phyloP scores from a whole-genome alignment of 257 asterid genomes.

The Vinca minor region DNA sequence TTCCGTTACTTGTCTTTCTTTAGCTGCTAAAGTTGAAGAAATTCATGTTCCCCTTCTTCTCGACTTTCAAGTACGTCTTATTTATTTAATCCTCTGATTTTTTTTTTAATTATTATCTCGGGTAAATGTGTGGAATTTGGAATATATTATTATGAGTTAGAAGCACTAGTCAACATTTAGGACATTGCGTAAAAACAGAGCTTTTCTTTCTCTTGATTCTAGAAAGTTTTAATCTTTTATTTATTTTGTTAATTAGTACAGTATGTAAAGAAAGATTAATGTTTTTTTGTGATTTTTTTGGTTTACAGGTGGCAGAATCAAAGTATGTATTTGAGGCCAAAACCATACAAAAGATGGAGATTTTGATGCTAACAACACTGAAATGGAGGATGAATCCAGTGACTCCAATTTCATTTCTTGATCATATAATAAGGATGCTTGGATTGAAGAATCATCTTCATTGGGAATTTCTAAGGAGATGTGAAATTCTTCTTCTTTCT shows the following conservation, averaged over 20 bases:
- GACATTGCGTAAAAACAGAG: too few species aligned
- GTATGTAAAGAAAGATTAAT: too few species aligned
- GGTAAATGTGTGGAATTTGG: too few species aligned
- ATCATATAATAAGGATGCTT: conserved; percentile 66
- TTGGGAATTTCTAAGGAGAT: conserved; percentile 55
- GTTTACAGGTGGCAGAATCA: conserved; percentile 62
- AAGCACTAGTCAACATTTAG: too few species aligned
- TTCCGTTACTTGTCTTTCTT: conserved; percentile 74
- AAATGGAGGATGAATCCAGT: conserved; percentile 96
- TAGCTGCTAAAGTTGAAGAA: conserved; percentile 94
- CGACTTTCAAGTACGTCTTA: conserved; percentile 61
- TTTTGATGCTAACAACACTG: conserved; percentile 58
- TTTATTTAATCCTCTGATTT: neutral
- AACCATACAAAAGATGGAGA: conserved; percentile 87
- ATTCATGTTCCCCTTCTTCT: conserved; percentile 72
- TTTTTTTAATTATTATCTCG: too few species aligned
- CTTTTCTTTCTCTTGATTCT: too few species aligned
- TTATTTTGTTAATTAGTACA: too few species aligned
- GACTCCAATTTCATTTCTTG: conserved; percentile 76
- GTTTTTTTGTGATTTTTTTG: too few species aligned
- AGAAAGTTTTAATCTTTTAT: too few species aligned
- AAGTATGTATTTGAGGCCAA: conserved; percentile 62
- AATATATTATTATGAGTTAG: too few species aligned
- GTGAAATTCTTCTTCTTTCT: conserved; percentile 58
- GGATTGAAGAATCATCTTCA: conserved; percentile 44